Evolutionary conservation across 2,329 filamentous ascomycete genomes (phyloP).

Genomic region (Arthrobotrys sinensis): DNA sequence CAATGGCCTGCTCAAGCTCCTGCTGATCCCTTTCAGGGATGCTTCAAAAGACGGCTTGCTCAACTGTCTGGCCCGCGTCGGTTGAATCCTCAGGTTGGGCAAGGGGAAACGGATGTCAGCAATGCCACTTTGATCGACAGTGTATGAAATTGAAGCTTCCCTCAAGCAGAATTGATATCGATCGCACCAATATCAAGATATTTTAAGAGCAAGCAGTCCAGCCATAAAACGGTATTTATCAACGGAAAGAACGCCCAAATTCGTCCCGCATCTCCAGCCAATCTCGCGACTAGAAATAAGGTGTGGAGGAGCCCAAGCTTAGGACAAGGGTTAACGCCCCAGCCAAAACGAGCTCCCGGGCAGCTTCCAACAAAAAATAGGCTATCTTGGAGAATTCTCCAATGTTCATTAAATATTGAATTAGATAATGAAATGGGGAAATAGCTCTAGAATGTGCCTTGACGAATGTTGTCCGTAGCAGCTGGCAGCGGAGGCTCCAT

Average conservation of each 20-base stretch:
- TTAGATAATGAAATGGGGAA: background rate
- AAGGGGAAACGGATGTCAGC: constrained; percentile 8
- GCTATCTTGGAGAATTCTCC: too few relatives aligned
- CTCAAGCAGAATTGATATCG: background rate
- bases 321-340: constrained; percentile 35
- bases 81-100: background rate
- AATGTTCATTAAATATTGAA: background rate
- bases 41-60: background rate
- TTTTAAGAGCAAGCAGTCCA: background rate
- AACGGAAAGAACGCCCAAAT: constrained; percentile 20
- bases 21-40: constrained; percentile 16
- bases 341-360: background rate
- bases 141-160: background rate
- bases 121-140: constrained; percentile 27
- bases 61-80: background rate
- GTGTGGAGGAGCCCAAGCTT: constrained; percentile 46
- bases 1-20: background rate
- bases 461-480: too few relatives aligned
- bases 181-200: background rate
- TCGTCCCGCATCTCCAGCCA: constrained; percentile 30
- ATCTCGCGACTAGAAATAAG: constrained; percentile 41
- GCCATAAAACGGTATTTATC: constrained; percentile 36
- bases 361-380: background rate
- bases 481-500: too few relatives aligned
- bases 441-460: too few relatives aligned